Evolutionary conservation across 2,329 filamentous ascomycete genomes (phyloP), one percentile per base, ranked within the genome.

Genomic region (Colletotrichum tanaceti): DNA sequence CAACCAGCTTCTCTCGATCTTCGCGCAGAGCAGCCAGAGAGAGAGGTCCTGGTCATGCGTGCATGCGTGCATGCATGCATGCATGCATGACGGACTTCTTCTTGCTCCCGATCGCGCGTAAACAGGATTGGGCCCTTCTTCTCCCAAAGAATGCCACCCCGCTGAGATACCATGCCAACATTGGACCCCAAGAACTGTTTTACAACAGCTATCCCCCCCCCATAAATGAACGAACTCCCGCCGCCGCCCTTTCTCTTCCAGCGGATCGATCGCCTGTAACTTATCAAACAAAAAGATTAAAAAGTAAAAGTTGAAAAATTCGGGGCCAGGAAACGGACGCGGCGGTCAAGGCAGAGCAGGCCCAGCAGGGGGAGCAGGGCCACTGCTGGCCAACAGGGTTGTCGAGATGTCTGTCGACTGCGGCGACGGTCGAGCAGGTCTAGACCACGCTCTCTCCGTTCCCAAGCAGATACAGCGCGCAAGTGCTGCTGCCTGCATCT

Each of bases 401-500:
- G 22, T 53, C 18, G 47, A 50, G 47, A 9, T n/a, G n/a, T n/a
- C n/a, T 22, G 47, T 18, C 24, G 28, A 39, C 38, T 47, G n/a
- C n/a, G n/a, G 32, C 10, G 46, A 46, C 55, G 52, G n/a, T 58
- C 16, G 41, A 44, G 61, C 35, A 64, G 59, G 65, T 58, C 65
- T 58, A 64, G 65, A 64, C 52, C 60, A 46, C 39, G 41, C 24
- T 28, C 24, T 28, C 20, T 13, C 22, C 58, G 46, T 52, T n/a
- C n/a, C 58, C 58, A 7, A 60, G 58, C 44, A 41, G 50, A n/a
- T n/a, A 16, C 28, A 38, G 60, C 47, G 14, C 22, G 20, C 41
- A 5, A 14, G 5, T 18, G 16, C 41, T 18, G 18, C 41, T 18
- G 11, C n/a, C 28, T 9, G 16, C 18, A 49, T 11, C 14, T 24